Base-by-base conservation (phyloP, 768 basidiomycete species). In the Tricholoma matsutake region DNA sequence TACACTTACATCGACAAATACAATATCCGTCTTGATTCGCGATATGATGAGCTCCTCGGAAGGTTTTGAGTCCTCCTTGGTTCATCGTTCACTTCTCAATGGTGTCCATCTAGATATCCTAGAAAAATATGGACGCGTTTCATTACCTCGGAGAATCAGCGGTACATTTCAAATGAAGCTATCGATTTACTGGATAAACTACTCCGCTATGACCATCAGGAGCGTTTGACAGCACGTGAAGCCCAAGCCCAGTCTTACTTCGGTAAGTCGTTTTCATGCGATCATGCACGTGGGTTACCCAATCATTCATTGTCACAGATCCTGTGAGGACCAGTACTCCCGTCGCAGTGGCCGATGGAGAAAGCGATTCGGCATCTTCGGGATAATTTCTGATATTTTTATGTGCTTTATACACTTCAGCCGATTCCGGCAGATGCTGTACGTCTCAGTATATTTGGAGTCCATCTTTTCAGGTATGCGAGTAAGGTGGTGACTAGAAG, bases 121-220 rank as follows among this genome's bases (percentile, higher is more conserved):
- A 86, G 92, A 75, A 98, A 97, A 73, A 89, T 94, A 14, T 98
- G 96, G 96, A 87, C 91, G 45, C 84, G 91, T 61, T 98, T 98
- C 75, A 91, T 97, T 68, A 97, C 94, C 9, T 91, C 91, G 13
- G 94, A 96, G 73, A 97, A 97, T 71, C 94, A 96, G 73, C 86
- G 94, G 60, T 97, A 92, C 75, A 94, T 98, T 68, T 93, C 94
- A 22, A 98, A 94, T 71, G 96, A 98, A 69, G 96, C 95, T 34
- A 92, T 98, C 68, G 96, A 97, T 78, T 88, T 98, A 69, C 77
- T 98, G 62, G 96, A 98, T 77, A 95, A 95, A 76, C 83, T 98
- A 35, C 82, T 97, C 71, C 88, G 94, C 57, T 98, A 98, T 74
- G 96, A 98, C 72, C 96, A 98, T 71, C 95, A 97, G 78, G 95